These are phyloP conservation scores for Aspergillus candidus DNA, from an alignment of 2,329 filamentous ascomycete genomes.

Conservation along the genomic window DNA sequence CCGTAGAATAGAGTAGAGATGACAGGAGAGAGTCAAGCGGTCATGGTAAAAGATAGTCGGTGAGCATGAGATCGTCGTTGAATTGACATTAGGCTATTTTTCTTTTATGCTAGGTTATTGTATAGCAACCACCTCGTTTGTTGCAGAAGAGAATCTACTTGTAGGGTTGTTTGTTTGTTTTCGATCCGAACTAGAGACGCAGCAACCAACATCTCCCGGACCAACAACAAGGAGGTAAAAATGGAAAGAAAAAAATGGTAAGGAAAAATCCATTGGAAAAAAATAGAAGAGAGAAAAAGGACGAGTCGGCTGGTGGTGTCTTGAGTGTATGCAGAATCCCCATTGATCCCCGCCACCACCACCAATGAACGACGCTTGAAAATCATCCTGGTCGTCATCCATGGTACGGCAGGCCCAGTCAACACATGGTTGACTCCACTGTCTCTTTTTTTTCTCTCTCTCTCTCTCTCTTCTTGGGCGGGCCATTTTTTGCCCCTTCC, in stretches of 20 bases:
- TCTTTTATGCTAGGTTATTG: too few relatives aligned
- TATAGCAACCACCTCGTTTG: too few relatives aligned
- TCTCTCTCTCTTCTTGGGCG: too few relatives aligned
- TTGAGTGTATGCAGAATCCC: slow-evolving; percentile 19
- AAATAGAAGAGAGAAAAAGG: too few relatives aligned
- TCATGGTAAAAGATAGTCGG: too few relatives aligned
- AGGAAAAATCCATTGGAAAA: too few relatives aligned
- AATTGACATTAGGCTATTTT: too few relatives aligned
- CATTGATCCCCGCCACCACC: slow-evolving; percentile 14
- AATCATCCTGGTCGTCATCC: slow-evolving; percentile 15
- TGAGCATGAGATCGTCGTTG: too few relatives aligned
- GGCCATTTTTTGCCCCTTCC: slow-evolving; percentile 14
- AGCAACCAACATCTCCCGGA: too few relatives aligned
- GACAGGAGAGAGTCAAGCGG: neutral
- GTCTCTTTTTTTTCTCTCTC: neutral
- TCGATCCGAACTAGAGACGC: neutral
- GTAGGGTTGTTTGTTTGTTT: neutral
- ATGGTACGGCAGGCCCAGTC: neutral
- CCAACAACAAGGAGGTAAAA: neutral
- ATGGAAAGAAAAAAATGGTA: neutral
- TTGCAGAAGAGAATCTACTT: too few relatives aligned
- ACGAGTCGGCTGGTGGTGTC: too few relatives aligned
- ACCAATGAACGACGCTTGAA: slow-evolving; percentile 10
- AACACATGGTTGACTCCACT: slow-evolving; percentile 20
- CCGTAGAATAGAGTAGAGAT: neutral